Conservation (phyloP, 257 asterid species). For the Solanum corneliomulleri region DNA sequence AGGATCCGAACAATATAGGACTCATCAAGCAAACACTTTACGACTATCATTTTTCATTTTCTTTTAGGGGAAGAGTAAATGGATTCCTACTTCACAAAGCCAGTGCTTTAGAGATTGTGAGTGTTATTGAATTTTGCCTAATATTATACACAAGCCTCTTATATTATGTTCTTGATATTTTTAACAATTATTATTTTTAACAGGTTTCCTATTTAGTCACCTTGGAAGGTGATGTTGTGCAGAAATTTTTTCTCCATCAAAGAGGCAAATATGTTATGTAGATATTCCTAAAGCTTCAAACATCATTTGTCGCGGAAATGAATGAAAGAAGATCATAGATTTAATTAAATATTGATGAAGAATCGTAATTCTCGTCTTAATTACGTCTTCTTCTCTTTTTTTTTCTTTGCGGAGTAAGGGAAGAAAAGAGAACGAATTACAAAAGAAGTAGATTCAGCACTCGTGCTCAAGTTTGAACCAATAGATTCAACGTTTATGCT, state of each 20-base stretch:
- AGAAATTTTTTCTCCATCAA: conserved; percentile 23
- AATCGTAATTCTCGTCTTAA: neutral
- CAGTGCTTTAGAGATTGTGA: too few relatives aligned
- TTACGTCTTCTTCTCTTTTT: too few relatives aligned
- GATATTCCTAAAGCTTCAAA: neutral
- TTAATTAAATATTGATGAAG: neutral
- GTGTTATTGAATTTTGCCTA: too few relatives aligned
- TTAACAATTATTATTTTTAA: neutral
- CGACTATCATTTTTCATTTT: neutral
- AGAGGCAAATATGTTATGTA: conserved; percentile 47
- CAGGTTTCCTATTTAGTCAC: conserved; percentile 42
- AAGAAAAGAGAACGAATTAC: neutral
- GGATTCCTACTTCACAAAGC: too few relatives aligned
- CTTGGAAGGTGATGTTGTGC: conserved; percentile 38
- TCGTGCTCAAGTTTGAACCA: neutral
- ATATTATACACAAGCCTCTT: too few relatives aligned
- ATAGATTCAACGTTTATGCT: neutral
- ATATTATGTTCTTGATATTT: too few relatives aligned
- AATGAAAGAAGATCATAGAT: neutral
- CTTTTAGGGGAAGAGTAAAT: neutral
- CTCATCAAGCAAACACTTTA: neutral
- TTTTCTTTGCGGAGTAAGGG: neutral
- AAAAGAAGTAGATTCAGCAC: neutral
- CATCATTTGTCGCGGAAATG: neutral
- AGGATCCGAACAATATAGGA: neutral